These are phyloP conservation scores for Telopea speciosissima DNA, from an alignment of 177 flowering plant genomes.

Conservation along the genomic window DNA sequence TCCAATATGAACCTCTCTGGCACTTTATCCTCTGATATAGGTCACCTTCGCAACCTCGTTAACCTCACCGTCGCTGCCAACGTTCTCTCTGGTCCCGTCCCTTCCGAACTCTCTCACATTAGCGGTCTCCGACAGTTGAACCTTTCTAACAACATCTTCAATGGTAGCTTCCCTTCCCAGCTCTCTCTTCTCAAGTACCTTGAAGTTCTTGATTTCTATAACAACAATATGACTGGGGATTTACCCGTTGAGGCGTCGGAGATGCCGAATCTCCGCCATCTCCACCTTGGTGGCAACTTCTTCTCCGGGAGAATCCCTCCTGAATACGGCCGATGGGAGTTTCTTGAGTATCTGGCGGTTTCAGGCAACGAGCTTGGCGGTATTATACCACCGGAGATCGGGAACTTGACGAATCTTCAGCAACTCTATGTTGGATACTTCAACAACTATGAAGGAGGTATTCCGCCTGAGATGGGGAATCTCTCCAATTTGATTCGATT, in stretches of 20 bases:
- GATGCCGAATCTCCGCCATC: conserved; percentile 48
- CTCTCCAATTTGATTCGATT: conserved; percentile 47
- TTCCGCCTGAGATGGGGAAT: conserved; percentile 75
- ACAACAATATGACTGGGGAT: conserved; percentile 73
- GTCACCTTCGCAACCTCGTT: conserved; percentile 39
- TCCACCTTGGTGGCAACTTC: conserved; percentile 88
- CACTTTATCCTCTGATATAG: conserved; percentile 44
- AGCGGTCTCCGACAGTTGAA: conserved; percentile 51
- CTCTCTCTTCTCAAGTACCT: conserved; percentile 38
- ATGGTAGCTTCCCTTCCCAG: conserved; percentile 46
- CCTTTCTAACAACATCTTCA: conserved; percentile 75
- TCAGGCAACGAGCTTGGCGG: conserved; percentile 85
- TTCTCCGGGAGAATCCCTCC: conserved; percentile 76
- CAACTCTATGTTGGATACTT: conserved; percentile 78
- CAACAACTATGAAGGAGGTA: conserved; percentile 59
- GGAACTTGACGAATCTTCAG: conserved; percentile 55
- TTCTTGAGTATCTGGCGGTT: conserved; percentile 69
- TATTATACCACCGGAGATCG: conserved; percentile 63
- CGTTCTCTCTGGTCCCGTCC: conserved; percentile 57
- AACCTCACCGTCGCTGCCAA: conserved; percentile 55
- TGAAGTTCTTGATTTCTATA: conserved; percentile 65
- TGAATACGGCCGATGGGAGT: conserved; percentile 53
- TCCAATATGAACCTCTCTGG: conserved; percentile 61
- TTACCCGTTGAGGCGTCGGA: conserved; percentile 47
- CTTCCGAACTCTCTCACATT: conserved; percentile 44